Conservation (phyloP, 345 rosid genomes). For the Eucalyptus pauciflora region DNA sequence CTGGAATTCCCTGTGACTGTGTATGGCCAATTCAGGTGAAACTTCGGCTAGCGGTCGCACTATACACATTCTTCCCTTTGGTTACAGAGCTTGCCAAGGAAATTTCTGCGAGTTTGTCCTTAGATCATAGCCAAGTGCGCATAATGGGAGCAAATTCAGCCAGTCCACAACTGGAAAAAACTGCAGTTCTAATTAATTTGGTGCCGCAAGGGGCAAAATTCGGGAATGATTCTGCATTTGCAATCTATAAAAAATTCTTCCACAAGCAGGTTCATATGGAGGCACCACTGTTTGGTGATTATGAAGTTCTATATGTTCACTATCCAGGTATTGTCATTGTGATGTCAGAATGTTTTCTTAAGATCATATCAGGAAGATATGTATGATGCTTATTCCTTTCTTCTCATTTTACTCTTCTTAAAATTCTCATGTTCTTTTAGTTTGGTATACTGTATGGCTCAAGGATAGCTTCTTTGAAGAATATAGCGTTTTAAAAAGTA, state of each 20-base stretch:
- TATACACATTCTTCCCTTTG: slow-evolving; percentile 50
- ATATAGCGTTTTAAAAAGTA: neutral
- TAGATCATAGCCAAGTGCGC: slow-evolving; percentile 52
- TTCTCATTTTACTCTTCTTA: neutral
- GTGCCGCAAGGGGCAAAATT: slow-evolving; percentile 47
- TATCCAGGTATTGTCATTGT: slow-evolving; percentile 38
- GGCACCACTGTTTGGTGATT: slow-evolving; percentile 41
- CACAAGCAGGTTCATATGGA: slow-evolving; percentile 24
- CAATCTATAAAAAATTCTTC: slow-evolving; percentile 48
- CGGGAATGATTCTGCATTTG: slow-evolving; percentile 12
- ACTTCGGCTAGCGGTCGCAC: slow-evolving; percentile 33
- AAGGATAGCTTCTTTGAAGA: neutral
- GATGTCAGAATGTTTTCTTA: neutral
- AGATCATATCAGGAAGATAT: neutral
- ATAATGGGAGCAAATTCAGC: slow-evolving; percentile 62
- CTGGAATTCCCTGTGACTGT: slow-evolving; percentile 49
- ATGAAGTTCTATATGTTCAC: slow-evolving; percentile 40
- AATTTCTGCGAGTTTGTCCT: slow-evolving; percentile 27
- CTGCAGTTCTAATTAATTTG: slow-evolving; percentile 47
- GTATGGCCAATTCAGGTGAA: slow-evolving; percentile 67
- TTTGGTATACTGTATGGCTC: neutral
- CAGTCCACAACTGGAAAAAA: slow-evolving; percentile 42
- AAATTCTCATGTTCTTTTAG: neutral
- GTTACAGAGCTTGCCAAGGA: slow-evolving; percentile 54
- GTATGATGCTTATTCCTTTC: neutral